Evolutionary conservation across 2,329 filamentous ascomycete species (phyloP), one percentile per base, ranked within the genome.

Genomic region (Clonostachys sp.): DNA sequence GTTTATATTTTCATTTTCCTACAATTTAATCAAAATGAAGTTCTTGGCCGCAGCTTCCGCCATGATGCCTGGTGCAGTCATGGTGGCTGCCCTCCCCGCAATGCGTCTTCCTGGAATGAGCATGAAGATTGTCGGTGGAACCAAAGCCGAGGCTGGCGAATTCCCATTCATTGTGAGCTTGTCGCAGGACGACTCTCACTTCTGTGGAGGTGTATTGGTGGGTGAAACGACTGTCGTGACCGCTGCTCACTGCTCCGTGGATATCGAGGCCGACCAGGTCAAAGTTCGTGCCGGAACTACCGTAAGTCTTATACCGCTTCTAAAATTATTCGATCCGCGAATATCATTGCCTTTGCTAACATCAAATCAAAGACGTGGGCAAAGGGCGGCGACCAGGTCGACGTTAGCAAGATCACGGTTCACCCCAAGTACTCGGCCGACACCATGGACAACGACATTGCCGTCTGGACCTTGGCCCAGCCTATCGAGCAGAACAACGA

Each of bases 101-200:
- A 30, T 30, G 24, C 24, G 24, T 30, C 24, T 30, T 30, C 24
- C 24, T 30, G 24, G 24, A 10, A 30, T 30, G 24, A 10, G 8
- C 24, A 30, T 30, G 24, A 30, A 39, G 36, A 61, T 61, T 12
- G 59, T 61, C 24, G 59, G 59, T 16, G 59, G 59, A 18, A 48
- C 49, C 4, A 43, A 34, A 16, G 59, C 59, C 36, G 16, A 16
- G 4, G 24, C 51, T 20, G 59, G 56, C 33, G 61, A 63, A 13
- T 62, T 63, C 42, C 61, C 61, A 18, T 63, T 55, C 57, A 62
- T 63, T 17, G 61, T 63, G 45, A 54, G 50, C 48, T 49, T 63
- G 43, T 34, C 12, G 12, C 18, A 30, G 12, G 42, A 39, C 36
- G 46, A 45, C 34, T 44, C 49, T n/a, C 53, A 59, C 41, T 58